A percentile compares a stretch with the other conserved stretches of the same genome.
Evolutionary conservation across 768 basidiomycete species (phyloP).

Genomic region (Serpula lacrymans): DNA sequence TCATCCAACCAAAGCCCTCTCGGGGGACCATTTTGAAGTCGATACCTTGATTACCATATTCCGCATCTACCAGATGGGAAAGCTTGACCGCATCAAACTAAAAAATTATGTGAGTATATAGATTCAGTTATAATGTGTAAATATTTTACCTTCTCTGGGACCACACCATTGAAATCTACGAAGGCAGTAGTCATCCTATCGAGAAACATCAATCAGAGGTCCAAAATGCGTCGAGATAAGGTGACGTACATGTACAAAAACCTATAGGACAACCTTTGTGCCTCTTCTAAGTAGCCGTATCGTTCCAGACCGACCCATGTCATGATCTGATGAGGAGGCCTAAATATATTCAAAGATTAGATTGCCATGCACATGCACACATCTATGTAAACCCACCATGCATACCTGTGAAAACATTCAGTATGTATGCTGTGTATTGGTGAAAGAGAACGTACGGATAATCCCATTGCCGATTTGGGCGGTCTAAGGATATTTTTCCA

Average conservation of each 20-base stretch:
- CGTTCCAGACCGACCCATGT: conserved; percentile 95
- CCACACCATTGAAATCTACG: conserved; percentile 96
- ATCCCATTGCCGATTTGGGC: conserved; percentile 99
- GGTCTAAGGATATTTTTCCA: conserved; percentile 91
- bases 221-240: neutral
- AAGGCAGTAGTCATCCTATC: conserved; percentile 88
- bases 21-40: conserved; percentile 98
- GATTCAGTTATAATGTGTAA: neutral
- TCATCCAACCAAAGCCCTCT: conserved; percentile 99
- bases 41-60: conserved; percentile 93
- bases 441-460: conserved; percentile 66
- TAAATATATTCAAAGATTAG: conserved; percentile 20
- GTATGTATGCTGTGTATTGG: conserved; percentile 9
- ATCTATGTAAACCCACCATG: conserved; percentile 58
- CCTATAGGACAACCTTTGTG: conserved; percentile 89
- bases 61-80: conserved; percentile 94
- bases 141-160: conserved; percentile 84
- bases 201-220: conserved; percentile 7
- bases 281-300: conserved; percentile 92
- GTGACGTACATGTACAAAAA: conserved; percentile 89
- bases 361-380: neutral
- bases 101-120: conserved; percentile 1
- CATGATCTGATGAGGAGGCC: conserved; percentile 99
- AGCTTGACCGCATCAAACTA: conserved; percentile 95
- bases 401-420: conserved; percentile 44